Conservation (phyloP, 2,329 filamentous ascomycete species). For the Aspergillus ibericus region DNA sequence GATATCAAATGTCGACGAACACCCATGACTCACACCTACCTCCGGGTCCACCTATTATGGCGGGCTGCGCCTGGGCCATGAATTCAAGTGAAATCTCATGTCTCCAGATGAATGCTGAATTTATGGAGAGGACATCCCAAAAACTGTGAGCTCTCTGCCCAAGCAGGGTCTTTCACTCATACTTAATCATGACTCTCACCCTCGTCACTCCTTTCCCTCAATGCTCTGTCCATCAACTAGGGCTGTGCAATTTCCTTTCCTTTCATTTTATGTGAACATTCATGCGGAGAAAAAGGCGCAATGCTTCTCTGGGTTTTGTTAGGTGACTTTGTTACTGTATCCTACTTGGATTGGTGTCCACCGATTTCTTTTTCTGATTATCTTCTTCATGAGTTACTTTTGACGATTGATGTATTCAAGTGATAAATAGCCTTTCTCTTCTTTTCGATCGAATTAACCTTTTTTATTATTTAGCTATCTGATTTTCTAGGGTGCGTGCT, state of each 20-base stretch:
- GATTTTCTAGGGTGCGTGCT: no score
- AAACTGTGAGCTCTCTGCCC: background rate
- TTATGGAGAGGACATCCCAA: no score
- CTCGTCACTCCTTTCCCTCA: background rate
- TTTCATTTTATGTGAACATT: background rate
- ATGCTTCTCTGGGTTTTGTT: background rate
- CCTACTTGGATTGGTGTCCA: background rate
- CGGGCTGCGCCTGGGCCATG: background rate
- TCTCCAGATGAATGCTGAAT: no score
- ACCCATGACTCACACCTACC: background rate
- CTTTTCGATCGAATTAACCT: background rate
- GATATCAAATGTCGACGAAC: background rate
- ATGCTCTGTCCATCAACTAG: background rate
- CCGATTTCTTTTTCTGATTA: background rate
- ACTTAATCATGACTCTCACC: background rate
- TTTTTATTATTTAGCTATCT: background rate
- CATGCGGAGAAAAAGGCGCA: background rate
- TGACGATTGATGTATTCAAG: conserved; percentile 13
- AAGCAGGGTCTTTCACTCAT: background rate
- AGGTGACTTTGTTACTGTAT: background rate
- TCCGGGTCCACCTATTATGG: background rate
- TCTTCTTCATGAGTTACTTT: background rate
- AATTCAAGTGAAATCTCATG: no score
- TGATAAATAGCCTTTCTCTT: conserved; percentile 8
- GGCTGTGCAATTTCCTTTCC: background rate